A percentile compares a stretch with the other conserved stretches of the same genome.
These are phyloP conservation scores for Trichophyton equinum DNA, from an alignment of 2,329 filamentous ascomycete genomes.

Conservation along the genomic window DNA sequence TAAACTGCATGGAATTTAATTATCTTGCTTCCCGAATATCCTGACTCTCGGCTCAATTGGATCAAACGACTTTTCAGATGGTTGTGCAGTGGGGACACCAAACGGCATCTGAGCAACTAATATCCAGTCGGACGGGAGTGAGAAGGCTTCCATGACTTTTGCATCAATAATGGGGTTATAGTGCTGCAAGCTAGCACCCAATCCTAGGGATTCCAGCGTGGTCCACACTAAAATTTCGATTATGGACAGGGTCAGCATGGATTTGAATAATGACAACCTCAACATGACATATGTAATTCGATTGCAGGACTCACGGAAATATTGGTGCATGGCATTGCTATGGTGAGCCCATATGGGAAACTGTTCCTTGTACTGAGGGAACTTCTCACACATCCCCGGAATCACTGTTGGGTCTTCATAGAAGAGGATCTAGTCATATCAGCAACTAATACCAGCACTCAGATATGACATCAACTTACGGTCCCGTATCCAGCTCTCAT, in stretches of 20 bases:
- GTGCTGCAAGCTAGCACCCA: slow-evolving; percentile 84
- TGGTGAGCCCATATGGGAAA: slow-evolving; percentile 69
- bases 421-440: slow-evolving; percentile 52
- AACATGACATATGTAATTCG: neutral
- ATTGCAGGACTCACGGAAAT: slow-evolving; percentile 34
- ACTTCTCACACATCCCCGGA: slow-evolving; percentile 53
- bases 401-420: slow-evolving; percentile 65
- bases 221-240: slow-evolving; percentile 49
- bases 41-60: slow-evolving; percentile 56
- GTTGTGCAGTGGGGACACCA: slow-evolving; percentile 42
- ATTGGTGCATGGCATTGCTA: slow-evolving; percentile 71
- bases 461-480: slow-evolving; percentile 36
- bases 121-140: slow-evolving; percentile 58
- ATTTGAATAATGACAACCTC: neutral
- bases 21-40: slow-evolving; percentile 37
- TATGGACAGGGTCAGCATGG: neutral
- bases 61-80: slow-evolving; percentile 52
- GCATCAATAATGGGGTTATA: slow-evolving; percentile 79
- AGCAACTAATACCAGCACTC: neutral
- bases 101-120: slow-evolving; percentile 78
- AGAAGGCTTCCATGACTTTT: slow-evolving; percentile 57
- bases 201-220: slow-evolving; percentile 67
- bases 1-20: neutral
- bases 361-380: slow-evolving; percentile 61
- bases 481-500: slow-evolving; percentile 68